phyloP scores from a whole-genome alignment of 441 rosid species.

The Jatropha podagrica region DNA sequence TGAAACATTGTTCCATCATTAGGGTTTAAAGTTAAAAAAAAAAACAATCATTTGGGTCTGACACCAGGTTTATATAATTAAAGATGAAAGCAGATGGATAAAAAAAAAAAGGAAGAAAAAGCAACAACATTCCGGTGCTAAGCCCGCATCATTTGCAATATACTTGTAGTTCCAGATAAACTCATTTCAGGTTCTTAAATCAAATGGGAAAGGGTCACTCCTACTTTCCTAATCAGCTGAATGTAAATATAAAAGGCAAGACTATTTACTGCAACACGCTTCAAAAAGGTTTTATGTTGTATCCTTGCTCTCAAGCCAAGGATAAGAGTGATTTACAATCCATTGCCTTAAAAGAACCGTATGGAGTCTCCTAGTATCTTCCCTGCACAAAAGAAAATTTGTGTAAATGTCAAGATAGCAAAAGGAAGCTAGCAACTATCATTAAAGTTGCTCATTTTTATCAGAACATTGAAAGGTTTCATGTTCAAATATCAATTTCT shows the following conservation, averaged over 20 bases:
- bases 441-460: background rate
- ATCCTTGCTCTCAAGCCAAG: background rate
- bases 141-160: background rate
- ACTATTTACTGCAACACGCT: slow-evolving; percentile 7
- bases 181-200: background rate
- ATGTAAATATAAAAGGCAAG: background rate
- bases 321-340: background rate
- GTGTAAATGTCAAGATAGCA: background rate
- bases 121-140: background rate
- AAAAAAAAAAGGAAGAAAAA: background rate
- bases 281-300: background rate
- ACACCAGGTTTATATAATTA: too few species aligned
- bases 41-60: too few species aligned
- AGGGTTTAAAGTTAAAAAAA: too few species aligned
- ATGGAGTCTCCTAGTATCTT: slow-evolving; percentile 24
- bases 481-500: background rate
- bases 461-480: background rate
- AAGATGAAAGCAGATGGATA: too few species aligned
- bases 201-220: background rate
- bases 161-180: background rate
- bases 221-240: background rate
- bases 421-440: background rate
- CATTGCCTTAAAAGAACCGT: background rate
- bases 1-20: too few species aligned
- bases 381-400: slow-evolving; percentile 37